A percentile compares a stretch with the other conserved stretches of the same genome.
These are phyloP conservation scores for Rhodotorula sp. DNA, from an alignment of 1,284 basidiomycete genomes.

Conservation along the genomic window DNA sequence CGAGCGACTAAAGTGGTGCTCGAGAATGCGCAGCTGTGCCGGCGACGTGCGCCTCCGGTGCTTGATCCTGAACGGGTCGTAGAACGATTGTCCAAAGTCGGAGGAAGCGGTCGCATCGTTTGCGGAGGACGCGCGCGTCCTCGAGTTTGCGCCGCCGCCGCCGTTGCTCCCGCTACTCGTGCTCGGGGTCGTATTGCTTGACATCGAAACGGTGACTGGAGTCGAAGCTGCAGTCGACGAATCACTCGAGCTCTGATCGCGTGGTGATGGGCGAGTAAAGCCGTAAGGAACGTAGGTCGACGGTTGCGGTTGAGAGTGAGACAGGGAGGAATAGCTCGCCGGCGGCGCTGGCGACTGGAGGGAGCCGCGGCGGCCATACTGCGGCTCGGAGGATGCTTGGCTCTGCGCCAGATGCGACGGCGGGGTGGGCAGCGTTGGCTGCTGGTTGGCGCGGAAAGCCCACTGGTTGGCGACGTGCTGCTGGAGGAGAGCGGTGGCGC, in stretches of 20 bases:
- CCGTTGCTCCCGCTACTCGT: not conserved
- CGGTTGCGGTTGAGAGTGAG: too few relatives aligned
- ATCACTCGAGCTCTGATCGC: not conserved
- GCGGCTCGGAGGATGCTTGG: too few relatives aligned
- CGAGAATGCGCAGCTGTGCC: constrained; percentile 60
- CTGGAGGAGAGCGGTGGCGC: constrained; percentile 13
- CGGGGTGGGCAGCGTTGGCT: not conserved
- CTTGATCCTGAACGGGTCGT: constrained; percentile 44
- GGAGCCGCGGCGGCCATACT: too few relatives aligned
- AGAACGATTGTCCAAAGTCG: constrained; percentile 26
- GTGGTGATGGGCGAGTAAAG: not conserved
- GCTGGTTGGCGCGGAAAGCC: constrained; percentile 12
- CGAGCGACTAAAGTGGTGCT: constrained; percentile 77
- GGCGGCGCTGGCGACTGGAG: too few relatives aligned
- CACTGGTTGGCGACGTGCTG: constrained; percentile 32
- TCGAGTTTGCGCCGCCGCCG: not conserved
- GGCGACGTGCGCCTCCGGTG: constrained; percentile 47
- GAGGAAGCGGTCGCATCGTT: not conserved
- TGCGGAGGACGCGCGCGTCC: not conserved
- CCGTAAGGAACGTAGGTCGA: not conserved
- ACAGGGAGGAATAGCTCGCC: too few relatives aligned
- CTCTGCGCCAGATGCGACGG: too few relatives aligned
- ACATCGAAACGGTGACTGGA: not conserved
- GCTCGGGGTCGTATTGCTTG: not conserved
- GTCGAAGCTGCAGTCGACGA: not conserved